phyloP scores from a whole-genome alignment of 495 filamentous ascomycete species.

The Lindgomyces ingoldianus region DNA sequence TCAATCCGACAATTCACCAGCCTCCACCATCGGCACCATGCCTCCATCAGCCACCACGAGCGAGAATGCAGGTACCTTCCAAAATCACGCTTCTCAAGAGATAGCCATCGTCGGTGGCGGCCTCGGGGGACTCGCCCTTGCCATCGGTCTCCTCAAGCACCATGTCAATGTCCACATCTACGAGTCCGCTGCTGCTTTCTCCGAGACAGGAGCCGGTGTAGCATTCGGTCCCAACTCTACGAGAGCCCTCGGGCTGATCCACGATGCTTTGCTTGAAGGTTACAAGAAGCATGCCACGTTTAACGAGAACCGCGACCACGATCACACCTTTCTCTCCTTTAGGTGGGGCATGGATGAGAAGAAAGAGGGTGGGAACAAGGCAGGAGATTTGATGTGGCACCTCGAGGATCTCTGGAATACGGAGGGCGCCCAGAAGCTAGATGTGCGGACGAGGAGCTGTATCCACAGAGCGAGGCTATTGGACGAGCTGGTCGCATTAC shows the following conservation, averaged over 20 bases:
- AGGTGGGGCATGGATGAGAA: constrained; percentile 19
- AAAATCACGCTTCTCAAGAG: background rate
- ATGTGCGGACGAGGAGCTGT: constrained; percentile 16
- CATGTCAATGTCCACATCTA: constrained; percentile 54
- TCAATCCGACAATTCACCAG: no score
- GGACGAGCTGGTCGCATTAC: constrained; percentile 58
- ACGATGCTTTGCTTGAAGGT: constrained; percentile 21
- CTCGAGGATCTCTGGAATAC: constrained; percentile 11
- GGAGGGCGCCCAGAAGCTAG: constrained; percentile 1
- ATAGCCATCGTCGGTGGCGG: constrained; percentile 43
- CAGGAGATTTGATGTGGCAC: constrained; percentile 14
- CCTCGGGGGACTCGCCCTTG: constrained; percentile 36
- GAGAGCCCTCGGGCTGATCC: constrained; percentile 31
- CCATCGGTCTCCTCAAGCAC: constrained; percentile 37
- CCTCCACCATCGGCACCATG: background rate
- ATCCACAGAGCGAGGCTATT: constrained; percentile 60
- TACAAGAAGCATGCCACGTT: constrained; percentile 40
- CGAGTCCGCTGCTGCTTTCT: constrained; percentile 53
- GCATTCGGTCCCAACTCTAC: constrained; percentile 36
- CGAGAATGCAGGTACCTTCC: background rate
- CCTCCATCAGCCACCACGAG: background rate
- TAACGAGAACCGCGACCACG: constrained; percentile 42
- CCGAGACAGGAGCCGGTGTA: constrained; percentile 45
- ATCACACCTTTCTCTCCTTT: constrained; percentile 30
- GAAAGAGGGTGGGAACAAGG: constrained; percentile 12